Conservation (phyloP, 129 eudicot species). For the Flaveria bidentis region DNA sequence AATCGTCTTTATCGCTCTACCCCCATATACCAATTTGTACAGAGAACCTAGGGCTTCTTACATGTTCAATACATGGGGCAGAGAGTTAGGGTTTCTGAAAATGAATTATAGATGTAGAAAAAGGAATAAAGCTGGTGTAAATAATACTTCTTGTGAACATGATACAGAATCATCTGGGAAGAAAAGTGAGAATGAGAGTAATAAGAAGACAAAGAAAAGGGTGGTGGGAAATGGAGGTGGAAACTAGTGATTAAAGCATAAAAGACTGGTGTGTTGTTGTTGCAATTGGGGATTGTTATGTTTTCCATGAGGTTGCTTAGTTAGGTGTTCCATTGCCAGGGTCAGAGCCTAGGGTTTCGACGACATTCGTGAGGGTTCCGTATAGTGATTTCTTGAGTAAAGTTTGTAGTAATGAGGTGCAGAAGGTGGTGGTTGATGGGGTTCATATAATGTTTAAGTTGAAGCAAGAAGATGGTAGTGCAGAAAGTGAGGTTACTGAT, state of each 20-base stretch:
- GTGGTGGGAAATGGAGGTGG: slow-evolving; percentile 82
- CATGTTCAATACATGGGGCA: slow-evolving; percentile 39
- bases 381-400: slow-evolving; percentile 88
- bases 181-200: slow-evolving; percentile 33
- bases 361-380: slow-evolving; percentile 71
- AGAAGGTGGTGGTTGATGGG: slow-evolving; percentile 97
- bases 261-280: slow-evolving; percentile 71
- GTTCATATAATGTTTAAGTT: slow-evolving; percentile 87
- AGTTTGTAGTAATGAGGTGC: slow-evolving; percentile 72
- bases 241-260: slow-evolving; percentile 86
- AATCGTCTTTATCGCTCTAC: slow-evolving; percentile 37
- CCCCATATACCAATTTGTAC: slow-evolving; percentile 33
- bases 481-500: slow-evolving; percentile 39
- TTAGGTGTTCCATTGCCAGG: slow-evolving; percentile 82
- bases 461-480: slow-evolving; percentile 49
- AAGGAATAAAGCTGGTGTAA: slow-evolving; percentile 45
- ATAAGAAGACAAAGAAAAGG: slow-evolving; percentile 49
- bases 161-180: slow-evolving; percentile 58
- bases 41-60: slow-evolving; percentile 51
- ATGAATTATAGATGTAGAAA: slow-evolving; percentile 22
- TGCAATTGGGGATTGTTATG: slow-evolving; percentile 85
- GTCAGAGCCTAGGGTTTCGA: slow-evolving; percentile 69
- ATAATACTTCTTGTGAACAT: slow-evolving; percentile 58
- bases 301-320: slow-evolving; percentile 70
- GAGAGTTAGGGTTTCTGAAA: slow-evolving; percentile 42